Conservation (phyloP, 768 basidiomycete genomes). For the Hygrophorus russula region DNA sequence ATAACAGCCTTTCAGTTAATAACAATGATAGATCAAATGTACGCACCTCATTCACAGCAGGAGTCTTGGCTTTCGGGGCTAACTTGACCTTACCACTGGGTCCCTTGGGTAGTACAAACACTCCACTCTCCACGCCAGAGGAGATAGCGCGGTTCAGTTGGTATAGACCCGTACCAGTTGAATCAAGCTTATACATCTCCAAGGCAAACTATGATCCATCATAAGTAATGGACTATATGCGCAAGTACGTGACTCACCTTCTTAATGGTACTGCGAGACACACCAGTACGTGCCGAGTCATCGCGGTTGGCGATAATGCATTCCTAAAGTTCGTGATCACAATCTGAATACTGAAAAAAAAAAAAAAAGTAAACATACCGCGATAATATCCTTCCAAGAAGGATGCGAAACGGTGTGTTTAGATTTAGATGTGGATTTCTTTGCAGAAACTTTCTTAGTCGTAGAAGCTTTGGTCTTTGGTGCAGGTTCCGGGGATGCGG, state of each 20-base stretch:
- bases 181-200: conserved; percentile 71
- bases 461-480: conserved; percentile 14
- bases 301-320: conserved; percentile 64
- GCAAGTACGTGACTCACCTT: conserved; percentile 27
- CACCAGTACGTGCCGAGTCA: conserved; percentile 54
- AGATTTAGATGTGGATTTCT: conserved; percentile 17
- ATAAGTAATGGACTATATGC: conserved; percentile 9
- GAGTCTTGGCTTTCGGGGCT: conserved; percentile 48
- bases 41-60: conserved; percentile 41
- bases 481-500: conserved; percentile 15
- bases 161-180: conserved; percentile 58
- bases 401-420: conserved; percentile 23
- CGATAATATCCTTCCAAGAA: conserved; percentile 47
- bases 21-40: conserved; percentile 3
- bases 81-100: conserved; percentile 41
- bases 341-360: neutral
- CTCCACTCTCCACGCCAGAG: conserved; percentile 34
- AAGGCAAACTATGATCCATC: conserved; percentile 55
- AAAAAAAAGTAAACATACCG: conserved; percentile 18
- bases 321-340: conserved; percentile 27
- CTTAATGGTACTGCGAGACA: conserved; percentile 81
- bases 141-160: conserved; percentile 79
- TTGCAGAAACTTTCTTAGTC: conserved; percentile 16
- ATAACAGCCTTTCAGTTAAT: conserved; percentile 26
- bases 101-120: conserved; percentile 42